phyloP scores from a whole-genome alignment of 2,329 filamentous ascomycete species.

The Hymenoscyphus infarciens region DNA sequence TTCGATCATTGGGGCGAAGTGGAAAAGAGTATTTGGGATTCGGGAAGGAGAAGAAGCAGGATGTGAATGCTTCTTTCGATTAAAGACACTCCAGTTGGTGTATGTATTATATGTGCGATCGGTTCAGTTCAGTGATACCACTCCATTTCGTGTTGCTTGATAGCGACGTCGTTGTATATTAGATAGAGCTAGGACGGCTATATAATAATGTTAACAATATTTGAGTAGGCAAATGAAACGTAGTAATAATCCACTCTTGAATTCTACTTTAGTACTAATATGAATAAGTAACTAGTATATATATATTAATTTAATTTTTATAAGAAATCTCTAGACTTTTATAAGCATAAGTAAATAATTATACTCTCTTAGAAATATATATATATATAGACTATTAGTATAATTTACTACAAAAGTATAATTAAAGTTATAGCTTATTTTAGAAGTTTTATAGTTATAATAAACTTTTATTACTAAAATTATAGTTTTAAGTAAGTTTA shows the following conservation, averaged over 20 bases:
- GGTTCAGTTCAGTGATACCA: slow-evolving; percentile 7
- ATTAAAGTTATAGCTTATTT: too few relatives aligned
- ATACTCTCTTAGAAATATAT: background rate
- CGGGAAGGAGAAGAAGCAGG: slow-evolving; percentile 22
- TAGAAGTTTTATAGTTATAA: too few relatives aligned
- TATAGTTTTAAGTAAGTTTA: too few relatives aligned
- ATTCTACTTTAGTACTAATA: background rate
- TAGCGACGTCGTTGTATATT: background rate
- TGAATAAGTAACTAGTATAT: too few relatives aligned
- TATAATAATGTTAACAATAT: background rate
- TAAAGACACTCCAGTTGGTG: background rate
- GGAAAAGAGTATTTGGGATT: slow-evolving; percentile 25
- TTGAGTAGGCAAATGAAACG: background rate
- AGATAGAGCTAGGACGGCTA: background rate
- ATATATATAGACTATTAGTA: too few relatives aligned
- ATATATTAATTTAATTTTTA: background rate
- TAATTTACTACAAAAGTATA: too few relatives aligned
- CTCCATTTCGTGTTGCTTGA: background rate
- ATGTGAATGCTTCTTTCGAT: slow-evolving; percentile 2
- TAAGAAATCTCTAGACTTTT: background rate
- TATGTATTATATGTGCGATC: slow-evolving; percentile 6
- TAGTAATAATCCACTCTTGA: background rate
- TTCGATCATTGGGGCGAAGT: slow-evolving; percentile 46
- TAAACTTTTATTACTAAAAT: too few relatives aligned
- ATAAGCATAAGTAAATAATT: too few relatives aligned